phyloP scores from a whole-genome alignment of 148 eudicot genomes.

The Rheum nobile region DNA sequence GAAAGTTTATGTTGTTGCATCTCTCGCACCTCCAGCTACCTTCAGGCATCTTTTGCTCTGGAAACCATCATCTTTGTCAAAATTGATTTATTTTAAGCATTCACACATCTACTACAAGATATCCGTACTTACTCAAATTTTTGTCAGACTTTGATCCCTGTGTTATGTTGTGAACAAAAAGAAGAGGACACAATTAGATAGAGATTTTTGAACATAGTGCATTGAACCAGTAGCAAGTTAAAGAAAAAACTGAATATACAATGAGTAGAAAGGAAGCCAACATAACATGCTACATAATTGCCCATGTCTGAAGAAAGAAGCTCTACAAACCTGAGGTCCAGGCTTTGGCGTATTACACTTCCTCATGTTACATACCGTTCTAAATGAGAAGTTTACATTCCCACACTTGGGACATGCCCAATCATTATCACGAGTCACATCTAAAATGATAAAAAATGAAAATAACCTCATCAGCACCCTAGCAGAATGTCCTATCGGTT shows the following conservation, averaged over 20 bases:
- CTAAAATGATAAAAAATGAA: slow-evolving; percentile 16
- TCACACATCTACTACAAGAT: neutral
- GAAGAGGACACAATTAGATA: slow-evolving; percentile 6
- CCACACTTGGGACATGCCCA: slow-evolving; percentile 98
- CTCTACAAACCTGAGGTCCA: slow-evolving; percentile 60
- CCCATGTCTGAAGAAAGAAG: neutral
- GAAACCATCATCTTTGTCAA: slow-evolving; percentile 8
- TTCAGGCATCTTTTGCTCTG: slow-evolving; percentile 92
- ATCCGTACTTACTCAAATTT: slow-evolving; percentile 49
- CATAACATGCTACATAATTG: neutral
- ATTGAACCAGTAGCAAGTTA: neutral
- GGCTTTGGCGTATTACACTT: slow-evolving; percentile 96
- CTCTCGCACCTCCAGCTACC: slow-evolving; percentile 97
- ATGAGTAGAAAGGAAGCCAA: neutral
- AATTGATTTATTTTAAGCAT: neutral
- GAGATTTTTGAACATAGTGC: neutral
- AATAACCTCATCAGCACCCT: neutral
- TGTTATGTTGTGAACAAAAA: slow-evolving; percentile 7
- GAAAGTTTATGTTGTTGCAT: slow-evolving; percentile 85
- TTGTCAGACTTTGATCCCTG: slow-evolving; percentile 60
- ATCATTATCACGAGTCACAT: slow-evolving; percentile 78
- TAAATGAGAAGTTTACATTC: slow-evolving; percentile 87
- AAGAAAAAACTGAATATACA: neutral
- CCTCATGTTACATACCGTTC: slow-evolving; percentile 97
- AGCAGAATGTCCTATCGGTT: neutral